phyloP scores from a whole-genome alignment of 2,329 filamentous ascomycete species.

The Calonectria henricotiae region DNA sequence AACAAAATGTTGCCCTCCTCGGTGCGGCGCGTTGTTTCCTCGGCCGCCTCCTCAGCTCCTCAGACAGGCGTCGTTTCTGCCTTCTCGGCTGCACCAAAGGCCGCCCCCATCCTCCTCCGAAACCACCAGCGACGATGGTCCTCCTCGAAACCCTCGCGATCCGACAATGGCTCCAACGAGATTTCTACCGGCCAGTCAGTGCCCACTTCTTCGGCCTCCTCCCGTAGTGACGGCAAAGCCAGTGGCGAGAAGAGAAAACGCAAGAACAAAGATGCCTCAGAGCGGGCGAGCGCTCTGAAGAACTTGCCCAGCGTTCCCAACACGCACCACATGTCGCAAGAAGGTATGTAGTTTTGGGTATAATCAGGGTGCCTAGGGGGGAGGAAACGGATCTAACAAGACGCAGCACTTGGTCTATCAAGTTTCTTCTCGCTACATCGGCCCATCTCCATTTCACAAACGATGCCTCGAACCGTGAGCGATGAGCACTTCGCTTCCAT shows the following conservation, averaged over 20 bases:
- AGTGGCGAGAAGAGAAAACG: constrained; percentile 71
- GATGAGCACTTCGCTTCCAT: constrained; percentile 87
- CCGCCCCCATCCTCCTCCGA: constrained; percentile 58
- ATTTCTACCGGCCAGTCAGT: constrained; percentile 68
- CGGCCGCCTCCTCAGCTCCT: constrained; percentile 65
- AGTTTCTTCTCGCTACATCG: constrained; percentile 97
- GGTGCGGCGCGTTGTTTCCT: constrained; percentile 70
- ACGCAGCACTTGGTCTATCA: constrained; percentile 85
- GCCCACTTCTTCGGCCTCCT: constrained; percentile 64
- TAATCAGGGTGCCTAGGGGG: background rate
- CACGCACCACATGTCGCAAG: constrained; percentile 80
- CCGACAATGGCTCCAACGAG: constrained; percentile 71
- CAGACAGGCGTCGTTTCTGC: constrained; percentile 63
- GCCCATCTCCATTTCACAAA: constrained; percentile 89
- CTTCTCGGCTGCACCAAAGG: constrained; percentile 62
- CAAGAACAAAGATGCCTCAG: constrained; percentile 70
- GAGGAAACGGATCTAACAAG: constrained; percentile 41
- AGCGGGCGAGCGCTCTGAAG: constrained; percentile 64
- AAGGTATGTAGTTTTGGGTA: constrained; percentile 66
- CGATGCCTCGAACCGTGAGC: constrained; percentile 81
- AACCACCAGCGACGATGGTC: constrained; percentile 72
- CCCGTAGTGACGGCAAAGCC: constrained; percentile 62
- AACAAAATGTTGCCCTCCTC: constrained; percentile 70
- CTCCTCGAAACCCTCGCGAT: constrained; percentile 75
- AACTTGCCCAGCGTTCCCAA: constrained; percentile 83